phyloP scores from a whole-genome alignment of 2,329 filamentous ascomycete genomes.

The Arthroderma sp. region DNA sequence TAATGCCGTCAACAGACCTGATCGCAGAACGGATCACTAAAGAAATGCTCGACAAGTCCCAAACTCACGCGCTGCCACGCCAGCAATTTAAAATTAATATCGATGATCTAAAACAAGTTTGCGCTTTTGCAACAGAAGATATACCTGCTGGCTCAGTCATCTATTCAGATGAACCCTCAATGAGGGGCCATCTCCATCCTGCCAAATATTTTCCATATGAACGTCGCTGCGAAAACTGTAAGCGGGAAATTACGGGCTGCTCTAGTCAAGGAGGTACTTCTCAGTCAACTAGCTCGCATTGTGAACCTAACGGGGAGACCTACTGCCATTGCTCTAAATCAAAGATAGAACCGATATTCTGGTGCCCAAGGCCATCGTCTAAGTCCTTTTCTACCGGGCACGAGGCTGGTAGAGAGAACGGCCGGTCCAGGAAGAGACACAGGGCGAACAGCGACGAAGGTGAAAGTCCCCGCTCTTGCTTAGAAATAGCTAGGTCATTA shows the following conservation, averaged over 20 bases:
- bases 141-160: conserved; percentile 17
- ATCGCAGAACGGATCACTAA: conserved; percentile 12
- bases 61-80: conserved; percentile 5
- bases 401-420: background rate
- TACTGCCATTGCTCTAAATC: conserved; percentile 2
- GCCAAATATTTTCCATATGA: conserved; percentile 4
- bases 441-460: background rate
- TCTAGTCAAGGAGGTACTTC: too few relatives aligned
- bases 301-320: too few relatives aligned
- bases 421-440: conserved; percentile 4
- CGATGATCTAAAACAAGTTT: conserved; percentile 6
- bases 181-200: conserved; percentile 21
- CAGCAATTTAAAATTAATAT: conserved; percentile 6
- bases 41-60: conserved; percentile 13
- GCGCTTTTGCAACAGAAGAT: conserved; percentile 17
- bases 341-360: conserved; percentile 2
- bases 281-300: too few relatives aligned
- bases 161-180: conserved; percentile 22
- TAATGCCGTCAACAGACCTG: conserved; percentile 7
- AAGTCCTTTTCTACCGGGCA: background rate
- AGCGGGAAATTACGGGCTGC: conserved; percentile 2
- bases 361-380: background rate
- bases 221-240: conserved; percentile 20
- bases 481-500: conserved; percentile 15
- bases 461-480: conserved; percentile 11